Percentiles rank a stretch among this genome's conserved stretches.
phyloP scores from a whole-genome alignment of 371 early-diverging fungal species.

The Syncephalis plumigaleata region DNA sequence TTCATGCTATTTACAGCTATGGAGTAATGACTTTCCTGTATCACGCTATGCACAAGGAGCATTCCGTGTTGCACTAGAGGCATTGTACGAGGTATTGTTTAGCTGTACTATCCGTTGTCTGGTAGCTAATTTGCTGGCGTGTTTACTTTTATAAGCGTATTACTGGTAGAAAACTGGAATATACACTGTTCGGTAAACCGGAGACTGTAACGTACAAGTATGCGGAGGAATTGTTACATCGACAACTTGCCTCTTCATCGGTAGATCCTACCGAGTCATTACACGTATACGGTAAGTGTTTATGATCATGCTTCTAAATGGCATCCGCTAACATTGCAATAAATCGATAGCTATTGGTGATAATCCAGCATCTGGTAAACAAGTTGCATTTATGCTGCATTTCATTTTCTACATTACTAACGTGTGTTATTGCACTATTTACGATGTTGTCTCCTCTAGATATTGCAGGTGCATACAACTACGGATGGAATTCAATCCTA shows the following conservation, averaged over 20 bases:
- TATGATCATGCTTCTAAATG: not conserved
- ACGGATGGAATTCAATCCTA: constrained; percentile 65
- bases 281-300: no score
- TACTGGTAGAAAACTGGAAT: constrained; percentile 27
- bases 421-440: no score
- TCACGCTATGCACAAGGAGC: constrained; percentile 75
- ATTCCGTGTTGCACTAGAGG: constrained; percentile 46
- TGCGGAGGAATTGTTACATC: constrained; percentile 22
- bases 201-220: constrained; percentile 49
- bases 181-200: constrained; percentile 75
- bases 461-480: constrained; percentile 62
- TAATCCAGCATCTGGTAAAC: constrained; percentile 33
- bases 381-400: no score
- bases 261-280: no score
- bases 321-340: not conserved
- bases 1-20: constrained; percentile 33
- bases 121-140: not conserved
- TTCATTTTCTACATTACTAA: no score
- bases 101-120: constrained; percentile 12
- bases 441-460: no score
- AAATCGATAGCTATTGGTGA: constrained; percentile 46
- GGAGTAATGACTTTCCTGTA: constrained; percentile 63
- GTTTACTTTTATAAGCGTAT: constrained; percentile 13
- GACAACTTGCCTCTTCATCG: no score
- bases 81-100: constrained; percentile 23